Base-by-base conservation (phyloP, 2,329 filamentous ascomycete species). In the Remersonia thermophila region DNA sequence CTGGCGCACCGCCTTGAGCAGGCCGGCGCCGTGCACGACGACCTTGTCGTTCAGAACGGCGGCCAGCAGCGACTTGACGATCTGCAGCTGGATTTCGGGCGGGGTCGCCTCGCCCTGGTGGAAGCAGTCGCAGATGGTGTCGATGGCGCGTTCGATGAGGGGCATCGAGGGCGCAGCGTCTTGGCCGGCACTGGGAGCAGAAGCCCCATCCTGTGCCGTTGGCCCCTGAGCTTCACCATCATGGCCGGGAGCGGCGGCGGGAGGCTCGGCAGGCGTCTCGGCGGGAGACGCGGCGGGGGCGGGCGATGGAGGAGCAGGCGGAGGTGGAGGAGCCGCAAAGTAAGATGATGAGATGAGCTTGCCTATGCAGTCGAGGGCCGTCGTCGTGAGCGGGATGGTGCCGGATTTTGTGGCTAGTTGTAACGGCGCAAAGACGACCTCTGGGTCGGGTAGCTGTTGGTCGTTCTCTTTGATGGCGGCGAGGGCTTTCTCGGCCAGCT, bases 331-430 rank as follows among this genome's bases (percentile, higher is more conserved):
- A 73, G 84, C 74, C 33, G 89, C 89, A 59, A 98, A 96, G 67
- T 96, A 96, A 13, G 91, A 94, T 59, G 94, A 98, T 52, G 89
- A 95, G 56, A 96, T 96, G 44, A 98, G 77, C 66, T 98, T 98
- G 52, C 93, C 91, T 51, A 98, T 95, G 61, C 89, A 96, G 61
- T 98, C 91, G 53, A 98, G 75, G 6, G 91, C 87, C 27, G 83
- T 83, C 15, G 86, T 93, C 41, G 86, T 83, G 32, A 98, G 69
- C 40, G 84, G 77, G 36, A 89, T 80, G 51, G 84, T 95, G 50
- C 79, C 74, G 8, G 85, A 81, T 55, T 86, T 84, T 26, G 87
- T 89, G 32, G 93, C 91, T 29, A 96, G 71, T 54, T 93, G 83
- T 23, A 98, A 63, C 11, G 91, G 91, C 47, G 81, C 78, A 54